A percentile compares a stretch with the other conserved stretches of the same genome.
These are phyloP conservation scores for Piloderma croceum DNA, from an alignment of 768 basidiomycete species.

Conservation along the genomic window DNA sequence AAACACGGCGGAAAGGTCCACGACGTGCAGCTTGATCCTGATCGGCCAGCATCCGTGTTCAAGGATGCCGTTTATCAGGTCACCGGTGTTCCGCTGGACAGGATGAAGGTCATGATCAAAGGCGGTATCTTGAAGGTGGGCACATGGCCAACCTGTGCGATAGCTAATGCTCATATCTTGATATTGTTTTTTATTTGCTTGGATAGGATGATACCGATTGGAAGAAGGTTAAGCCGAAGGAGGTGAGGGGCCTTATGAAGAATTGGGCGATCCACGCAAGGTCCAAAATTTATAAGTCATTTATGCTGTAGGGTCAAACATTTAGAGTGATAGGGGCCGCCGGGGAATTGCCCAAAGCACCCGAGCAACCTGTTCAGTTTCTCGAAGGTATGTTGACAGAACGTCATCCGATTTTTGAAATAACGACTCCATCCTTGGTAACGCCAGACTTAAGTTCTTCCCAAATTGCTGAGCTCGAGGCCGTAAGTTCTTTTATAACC, in stretches of 20 bases:
- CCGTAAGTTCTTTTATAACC: slow-evolving; percentile 57
- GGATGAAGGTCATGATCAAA: slow-evolving; percentile 98
- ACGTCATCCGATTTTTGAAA: neutral
- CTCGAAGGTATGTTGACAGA: slow-evolving; percentile 74
- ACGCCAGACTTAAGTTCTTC: slow-evolving; percentile 76
- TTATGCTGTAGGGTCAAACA: slow-evolving; percentile 61
- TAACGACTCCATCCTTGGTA: slow-evolving; percentile 10
- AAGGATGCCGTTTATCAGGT: slow-evolving; percentile 76
- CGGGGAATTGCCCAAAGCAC: slow-evolving; percentile 86
- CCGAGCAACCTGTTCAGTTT: slow-evolving; percentile 72
- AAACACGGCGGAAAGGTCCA: slow-evolving; percentile 86
- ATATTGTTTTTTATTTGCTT: slow-evolving; percentile 6
- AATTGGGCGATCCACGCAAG: slow-evolving; percentile 4
- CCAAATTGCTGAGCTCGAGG: slow-evolving; percentile 72
- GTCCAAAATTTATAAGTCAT: slow-evolving; percentile 3
- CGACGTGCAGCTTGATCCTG: slow-evolving; percentile 66
- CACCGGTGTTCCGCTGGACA: slow-evolving; percentile 83
- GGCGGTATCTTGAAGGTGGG: slow-evolving; percentile 83
- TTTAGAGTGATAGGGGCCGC: slow-evolving; percentile 94
- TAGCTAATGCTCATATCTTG: too few relatives aligned
- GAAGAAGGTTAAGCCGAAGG: slow-evolving; percentile 78
- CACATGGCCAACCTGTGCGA: too few relatives aligned
- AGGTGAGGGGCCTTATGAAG: slow-evolving; percentile 48
- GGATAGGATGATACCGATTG: slow-evolving; percentile 83
- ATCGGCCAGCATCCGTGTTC: slow-evolving; percentile 65